Base-by-base conservation (phyloP, 768 basidiomycete species). In the Boletus fagicola region DNA sequence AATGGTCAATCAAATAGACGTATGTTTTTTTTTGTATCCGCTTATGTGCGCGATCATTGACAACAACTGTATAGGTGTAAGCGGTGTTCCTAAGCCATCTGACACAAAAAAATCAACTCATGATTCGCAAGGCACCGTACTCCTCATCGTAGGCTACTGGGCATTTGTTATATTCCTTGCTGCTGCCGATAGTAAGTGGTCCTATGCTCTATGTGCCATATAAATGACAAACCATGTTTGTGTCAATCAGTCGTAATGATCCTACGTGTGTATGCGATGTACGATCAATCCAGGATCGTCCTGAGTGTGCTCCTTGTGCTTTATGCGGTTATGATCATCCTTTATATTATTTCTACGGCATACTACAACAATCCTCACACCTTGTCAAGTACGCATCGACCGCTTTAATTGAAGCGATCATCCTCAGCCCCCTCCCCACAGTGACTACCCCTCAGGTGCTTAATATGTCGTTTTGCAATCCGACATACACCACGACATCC, bases 241-340 rank as follows among this genome's bases (percentile, higher is more conserved):
- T 16, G 5, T 6, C 33, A 2, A 50, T 18, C 39, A 68, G 67
- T 67, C 9, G 44, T 62, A 33, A 68, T 68, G 67, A 62, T 68
- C 50, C 31, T 68, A 8, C 62, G 67, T 0, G 57, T 69, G 13
- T 69, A 68, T 31, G 65, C 67, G n/a, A 56, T 69, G 53, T 68
- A 68, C 39, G 20, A 40, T 20, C 50, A 39, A 38, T 63, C 64
- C 18, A 63, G 18, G 53, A 28, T 46, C 13, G 28, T 67, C 31
- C 45, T 67, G 9, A 45, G 51, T 9, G n/a, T 58, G 22, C 59
- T 67, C 11, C 57, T 68, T 5, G 47, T 49, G 18, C 9, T 61
- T 28, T 67, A 65, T 13, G 46, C 13, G 9, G n/a, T 40, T 6
- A 56, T 46, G 11, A 24, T 68, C 10, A 3, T 43, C 39, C 22